phyloP scores from a whole-genome alignment of 768 basidiomycete species.

The Lactarius akahatsu region DNA sequence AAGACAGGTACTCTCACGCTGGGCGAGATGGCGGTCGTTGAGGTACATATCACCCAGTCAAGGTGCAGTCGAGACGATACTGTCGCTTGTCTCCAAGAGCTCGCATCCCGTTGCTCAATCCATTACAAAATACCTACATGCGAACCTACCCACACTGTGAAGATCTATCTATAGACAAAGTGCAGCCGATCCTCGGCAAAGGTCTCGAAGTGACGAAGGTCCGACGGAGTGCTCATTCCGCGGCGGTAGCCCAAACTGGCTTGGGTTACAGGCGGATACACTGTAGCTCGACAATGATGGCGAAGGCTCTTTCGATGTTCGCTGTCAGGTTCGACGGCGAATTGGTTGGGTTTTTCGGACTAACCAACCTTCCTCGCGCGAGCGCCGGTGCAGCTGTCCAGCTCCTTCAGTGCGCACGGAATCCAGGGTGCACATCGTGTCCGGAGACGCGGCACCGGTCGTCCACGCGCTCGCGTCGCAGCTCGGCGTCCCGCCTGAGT shows the following conservation, averaged over 20 bases:
- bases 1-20: constrained; percentile 60
- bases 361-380: constrained; percentile 48
- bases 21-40: constrained; percentile 43
- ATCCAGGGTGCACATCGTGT: constrained; percentile 50
- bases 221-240: constrained; percentile 37
- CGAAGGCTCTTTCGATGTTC: constrained; percentile 46
- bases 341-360: constrained; percentile 39
- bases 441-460: constrained; percentile 48
- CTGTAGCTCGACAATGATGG: constrained; percentile 36
- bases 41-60: constrained; percentile 35
- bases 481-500: constrained; percentile 41
- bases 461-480: constrained; percentile 42
- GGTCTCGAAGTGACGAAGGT: constrained; percentile 40
- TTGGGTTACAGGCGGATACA: constrained; percentile 35
- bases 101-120: constrained; percentile 41
- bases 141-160: constrained; percentile 7
- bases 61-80: constrained; percentile 31
- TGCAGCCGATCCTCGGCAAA: constrained; percentile 39
- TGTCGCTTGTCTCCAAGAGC: constrained; percentile 37
- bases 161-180: constrained; percentile 22
- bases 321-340: constrained; percentile 37
- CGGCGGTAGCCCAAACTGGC: constrained; percentile 42
- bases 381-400: constrained; percentile 43
- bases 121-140: constrained; percentile 36
- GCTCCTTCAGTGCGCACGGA: no score